Percentiles rank a stretch among this genome's conserved stretches.
Evolutionary conservation across 2,329 filamentous ascomycete genomes (phyloP).

Genomic region (Aplosporella prunicola): DNA sequence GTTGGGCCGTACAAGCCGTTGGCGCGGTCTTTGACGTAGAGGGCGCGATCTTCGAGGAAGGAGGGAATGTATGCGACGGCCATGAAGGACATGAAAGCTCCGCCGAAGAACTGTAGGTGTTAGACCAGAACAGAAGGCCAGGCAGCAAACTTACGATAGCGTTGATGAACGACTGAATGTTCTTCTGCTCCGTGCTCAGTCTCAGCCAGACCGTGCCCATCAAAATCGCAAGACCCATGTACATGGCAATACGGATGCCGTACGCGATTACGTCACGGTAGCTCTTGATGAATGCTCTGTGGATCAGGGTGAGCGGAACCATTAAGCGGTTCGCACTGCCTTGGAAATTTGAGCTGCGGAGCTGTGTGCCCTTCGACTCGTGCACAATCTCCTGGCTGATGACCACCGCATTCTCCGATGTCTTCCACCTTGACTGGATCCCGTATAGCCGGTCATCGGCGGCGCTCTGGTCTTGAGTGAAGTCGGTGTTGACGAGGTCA

Average conservation of each 20-base stretch:
- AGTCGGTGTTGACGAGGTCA: slow-evolving; percentile 70
- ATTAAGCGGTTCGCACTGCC: slow-evolving; percentile 36
- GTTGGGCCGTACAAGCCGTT: slow-evolving; percentile 73
- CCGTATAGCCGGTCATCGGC: slow-evolving; percentile 41
- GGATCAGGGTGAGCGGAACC: slow-evolving; percentile 57
- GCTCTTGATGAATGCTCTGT: slow-evolving; percentile 73
- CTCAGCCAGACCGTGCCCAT: slow-evolving; percentile 85
- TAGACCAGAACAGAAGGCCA: neutral
- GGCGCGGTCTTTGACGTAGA: slow-evolving; percentile 65
- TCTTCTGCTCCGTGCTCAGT: slow-evolving; percentile 55
- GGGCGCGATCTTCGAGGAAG: slow-evolving; percentile 67
- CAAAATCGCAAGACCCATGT: slow-evolving; percentile 68
- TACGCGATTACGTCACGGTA: slow-evolving; percentile 79
- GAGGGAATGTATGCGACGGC: slow-evolving; percentile 71
- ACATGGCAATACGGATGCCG: slow-evolving; percentile 75
- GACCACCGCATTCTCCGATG: slow-evolving; percentile 33
- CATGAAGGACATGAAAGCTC: slow-evolving; percentile 46
- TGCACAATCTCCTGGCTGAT: slow-evolving; percentile 20
- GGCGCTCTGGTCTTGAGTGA: slow-evolving; percentile 32
- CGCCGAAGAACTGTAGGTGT: slow-evolving; percentile 34
- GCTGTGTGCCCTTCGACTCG: slow-evolving; percentile 15
- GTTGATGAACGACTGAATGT: slow-evolving; percentile 75
- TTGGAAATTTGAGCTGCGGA: neutral
- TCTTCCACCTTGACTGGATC: slow-evolving; percentile 49
- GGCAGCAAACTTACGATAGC: slow-evolving; percentile 42